These are phyloP conservation scores for Eucalyptus coolabah DNA, from an alignment of 345 rosid genomes.

Conservation along the genomic window DNA sequence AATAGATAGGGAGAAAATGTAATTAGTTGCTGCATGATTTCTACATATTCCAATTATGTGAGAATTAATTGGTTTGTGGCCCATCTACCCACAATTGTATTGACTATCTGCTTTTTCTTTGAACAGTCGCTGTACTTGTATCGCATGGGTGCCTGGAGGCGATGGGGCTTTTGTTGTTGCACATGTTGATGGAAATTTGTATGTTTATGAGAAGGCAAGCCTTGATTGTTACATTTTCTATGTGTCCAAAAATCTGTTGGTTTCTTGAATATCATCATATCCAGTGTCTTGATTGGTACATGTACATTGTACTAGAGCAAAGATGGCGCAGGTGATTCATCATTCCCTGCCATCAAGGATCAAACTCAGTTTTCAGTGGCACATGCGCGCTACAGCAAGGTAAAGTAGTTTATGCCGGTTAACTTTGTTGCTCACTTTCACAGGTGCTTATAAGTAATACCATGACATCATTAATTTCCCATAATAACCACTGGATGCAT, in stretches of 20 bases:
- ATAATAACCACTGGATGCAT: neutral
- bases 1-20: neutral
- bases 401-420: neutral
- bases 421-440: neutral
- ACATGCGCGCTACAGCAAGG: conserved; percentile 93
- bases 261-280: neutral
- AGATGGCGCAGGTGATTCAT: conserved; percentile 90
- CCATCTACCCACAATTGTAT: neutral
- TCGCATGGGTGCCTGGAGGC: conserved; percentile 94
- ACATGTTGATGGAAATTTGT: conserved; percentile 95
- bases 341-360: conserved; percentile 88
- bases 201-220: conserved; percentile 94
- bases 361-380: conserved; percentile 77
- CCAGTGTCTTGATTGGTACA: neutral
- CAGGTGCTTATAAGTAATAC: neutral
- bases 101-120: neutral
- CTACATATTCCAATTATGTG: neutral
- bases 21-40: neutral
- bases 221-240: neutral
- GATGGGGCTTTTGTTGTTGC: conserved; percentile 95
- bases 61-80: neutral
- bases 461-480: neutral
- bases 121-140: conserved; percentile 82
- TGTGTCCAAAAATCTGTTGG: neutral
- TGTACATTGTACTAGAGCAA: conserved; percentile 38